A percentile compares a stretch with the other conserved stretches of the same genome.
Evolutionary conservation across 768 basidiomycete genomes (phyloP).

Genomic region (Mycena floridula): DNA sequence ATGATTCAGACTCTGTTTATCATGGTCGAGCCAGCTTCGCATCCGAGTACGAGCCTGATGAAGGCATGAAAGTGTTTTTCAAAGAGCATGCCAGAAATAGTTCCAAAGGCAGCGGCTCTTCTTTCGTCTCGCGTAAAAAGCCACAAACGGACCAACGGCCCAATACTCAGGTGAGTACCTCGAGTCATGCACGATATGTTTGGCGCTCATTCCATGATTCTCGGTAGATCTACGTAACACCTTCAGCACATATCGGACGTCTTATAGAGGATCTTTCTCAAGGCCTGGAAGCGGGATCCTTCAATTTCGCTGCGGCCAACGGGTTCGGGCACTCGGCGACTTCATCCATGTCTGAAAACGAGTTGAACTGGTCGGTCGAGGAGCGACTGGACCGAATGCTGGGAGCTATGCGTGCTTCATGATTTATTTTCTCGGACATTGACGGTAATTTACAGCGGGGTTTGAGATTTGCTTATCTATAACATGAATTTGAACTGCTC

Average conservation of each 20-base stretch:
- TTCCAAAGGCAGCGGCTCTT: conserved; percentile 64
- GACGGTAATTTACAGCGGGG: conserved; percentile 1
- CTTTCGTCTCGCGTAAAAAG: conserved; percentile 60
- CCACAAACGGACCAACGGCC: conserved; percentile 54
- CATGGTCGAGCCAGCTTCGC: conserved; percentile 64
- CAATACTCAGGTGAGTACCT: conserved; percentile 69
- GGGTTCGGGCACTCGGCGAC: conserved; percentile 47
- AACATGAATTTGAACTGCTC: too few species aligned
- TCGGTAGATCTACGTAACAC: conserved; percentile 65
- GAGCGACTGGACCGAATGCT: conserved; percentile 75
- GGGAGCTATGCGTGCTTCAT: conserved; percentile 31
- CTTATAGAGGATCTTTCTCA: conserved; percentile 80
- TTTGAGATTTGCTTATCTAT: conserved; percentile 16
- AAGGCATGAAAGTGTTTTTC: conserved; percentile 66
- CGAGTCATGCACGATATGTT: conserved; percentile 21
- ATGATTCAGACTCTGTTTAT: conserved; percentile 65
- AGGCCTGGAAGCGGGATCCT: conserved; percentile 77
- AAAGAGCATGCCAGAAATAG: conserved; percentile 66
- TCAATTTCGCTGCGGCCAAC: conserved; percentile 58
- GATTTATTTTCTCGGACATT: conserved; percentile 6
- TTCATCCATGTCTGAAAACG: conserved; percentile 59
- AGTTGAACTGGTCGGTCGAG: conserved; percentile 66
- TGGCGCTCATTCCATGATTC: conserved; percentile 12
- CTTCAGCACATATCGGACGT: conserved; percentile 73
- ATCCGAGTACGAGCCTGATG: conserved; percentile 60